Conservation (phyloP, 176 grass and related monocot species). For the Triticum turgidum region DNA sequence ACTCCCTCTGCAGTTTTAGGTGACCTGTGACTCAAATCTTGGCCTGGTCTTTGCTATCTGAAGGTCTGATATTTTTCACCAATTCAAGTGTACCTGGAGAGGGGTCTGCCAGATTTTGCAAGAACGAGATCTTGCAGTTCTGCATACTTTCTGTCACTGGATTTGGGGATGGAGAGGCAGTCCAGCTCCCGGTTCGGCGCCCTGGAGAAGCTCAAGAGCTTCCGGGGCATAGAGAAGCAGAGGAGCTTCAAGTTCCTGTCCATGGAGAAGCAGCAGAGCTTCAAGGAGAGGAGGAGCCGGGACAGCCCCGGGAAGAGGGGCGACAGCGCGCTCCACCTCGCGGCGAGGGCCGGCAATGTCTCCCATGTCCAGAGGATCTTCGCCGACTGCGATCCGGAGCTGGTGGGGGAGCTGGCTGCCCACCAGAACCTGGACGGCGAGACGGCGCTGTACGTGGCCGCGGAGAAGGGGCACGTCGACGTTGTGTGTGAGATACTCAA, state of each 20-base stretch:
- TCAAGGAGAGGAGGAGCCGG: slow-evolving; percentile 77
- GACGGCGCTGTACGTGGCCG: slow-evolving; percentile 73
- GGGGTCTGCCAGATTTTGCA: slow-evolving; percentile 6
- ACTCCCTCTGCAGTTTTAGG: too few species aligned
- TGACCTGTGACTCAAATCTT: background rate
- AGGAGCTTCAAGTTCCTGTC: slow-evolving; percentile 67
- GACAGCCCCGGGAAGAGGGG: slow-evolving; percentile 85
- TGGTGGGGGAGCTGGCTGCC: slow-evolving; percentile 49
- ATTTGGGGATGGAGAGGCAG: slow-evolving; percentile 56
- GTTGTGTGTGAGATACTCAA: slow-evolving; percentile 80
- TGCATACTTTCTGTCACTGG: background rate
- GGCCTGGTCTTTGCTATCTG: background rate
- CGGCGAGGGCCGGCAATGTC: slow-evolving; percentile 74
- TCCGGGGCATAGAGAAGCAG: slow-evolving; percentile 73
- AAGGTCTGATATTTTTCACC: background rate
- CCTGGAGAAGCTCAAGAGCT: slow-evolving; percentile 54
- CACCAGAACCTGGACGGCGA: slow-evolving; percentile 77
- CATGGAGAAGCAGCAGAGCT: slow-evolving; percentile 83
- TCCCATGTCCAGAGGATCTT: slow-evolving; percentile 66
- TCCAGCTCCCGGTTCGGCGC: slow-evolving; percentile 37
- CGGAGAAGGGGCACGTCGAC: slow-evolving; percentile 75
- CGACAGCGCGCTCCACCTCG: slow-evolving; percentile 67
- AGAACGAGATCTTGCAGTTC: slow-evolving; percentile 16
- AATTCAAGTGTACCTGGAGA: background rate
- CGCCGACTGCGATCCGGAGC: slow-evolving; percentile 44